A percentile compares a stretch with the other conserved stretches of the same genome.
phyloP scores from a whole-genome alignment of 495 filamentous ascomycete genomes.

The Choiromyces venosus region DNA sequence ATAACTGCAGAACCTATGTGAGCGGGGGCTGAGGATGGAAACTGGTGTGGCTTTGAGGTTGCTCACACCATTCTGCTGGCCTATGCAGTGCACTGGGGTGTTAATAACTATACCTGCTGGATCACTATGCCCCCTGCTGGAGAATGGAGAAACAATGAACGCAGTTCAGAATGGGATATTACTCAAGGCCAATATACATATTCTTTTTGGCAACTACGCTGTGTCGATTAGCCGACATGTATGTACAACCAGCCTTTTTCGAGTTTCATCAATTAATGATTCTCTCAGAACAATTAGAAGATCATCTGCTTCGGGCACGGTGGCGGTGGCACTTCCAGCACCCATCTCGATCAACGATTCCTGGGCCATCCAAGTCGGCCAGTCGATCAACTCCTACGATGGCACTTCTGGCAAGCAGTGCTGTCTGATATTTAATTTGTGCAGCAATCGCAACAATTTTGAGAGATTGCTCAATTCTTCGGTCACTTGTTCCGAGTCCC shows the following conservation, averaged over 20 bases:
- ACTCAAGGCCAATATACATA: slow-evolving; percentile 39
- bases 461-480: slow-evolving; percentile 24
- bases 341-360: slow-evolving; percentile 43
- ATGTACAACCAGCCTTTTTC: too few species aligned
- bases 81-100: slow-evolving; percentile 40
- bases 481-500: slow-evolving; percentile 18
- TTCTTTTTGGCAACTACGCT: too few species aligned
- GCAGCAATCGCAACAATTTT: slow-evolving; percentile 19
- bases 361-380: slow-evolving; percentile 42
- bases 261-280: too few species aligned
- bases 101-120: slow-evolving; percentile 39
- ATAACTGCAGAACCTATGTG: too few species aligned
- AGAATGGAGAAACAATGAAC: slow-evolving; percentile 37
- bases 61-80: slow-evolving; percentile 45
- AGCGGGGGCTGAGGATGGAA: slow-evolving; percentile 22
- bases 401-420: slow-evolving; percentile 47
- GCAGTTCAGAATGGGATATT: slow-evolving; percentile 46
- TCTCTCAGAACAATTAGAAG: slow-evolving; percentile 40
- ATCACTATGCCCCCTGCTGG: slow-evolving; percentile 38
- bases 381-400: too few species aligned
- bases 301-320: slow-evolving; percentile 41
- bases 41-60: slow-evolving; percentile 41
- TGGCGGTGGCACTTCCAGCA: slow-evolving; percentile 40
- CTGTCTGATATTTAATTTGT: slow-evolving; percentile 42
- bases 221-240: slow-evolving; percentile 40